phyloP scores from a whole-genome alignment of 345 rosid genomes.

The Rhodamnia rubescens region DNA sequence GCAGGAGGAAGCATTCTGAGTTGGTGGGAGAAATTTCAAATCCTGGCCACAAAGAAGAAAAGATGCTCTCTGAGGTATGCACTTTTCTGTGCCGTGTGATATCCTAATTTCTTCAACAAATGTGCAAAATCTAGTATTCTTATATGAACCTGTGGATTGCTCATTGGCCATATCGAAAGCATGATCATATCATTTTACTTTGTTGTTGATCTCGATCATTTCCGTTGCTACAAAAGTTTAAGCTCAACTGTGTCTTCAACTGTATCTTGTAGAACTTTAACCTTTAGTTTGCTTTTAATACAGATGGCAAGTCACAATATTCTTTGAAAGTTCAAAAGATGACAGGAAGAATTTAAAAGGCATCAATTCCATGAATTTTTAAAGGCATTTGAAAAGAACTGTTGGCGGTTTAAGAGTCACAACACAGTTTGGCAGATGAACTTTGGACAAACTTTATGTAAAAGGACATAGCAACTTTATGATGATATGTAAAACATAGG shows the following conservation, averaged over 20 bases:
- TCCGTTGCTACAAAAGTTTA: not conserved
- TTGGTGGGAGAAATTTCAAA: constrained; percentile 71
- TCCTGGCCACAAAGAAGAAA: constrained; percentile 79
- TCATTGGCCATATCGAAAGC: not conserved
- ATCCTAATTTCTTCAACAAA: not conserved
- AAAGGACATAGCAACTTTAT: not conserved
- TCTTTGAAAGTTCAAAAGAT: not conserved
- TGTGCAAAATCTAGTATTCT: not conserved
- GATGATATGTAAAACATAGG: not conserved
- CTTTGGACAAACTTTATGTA: not conserved
- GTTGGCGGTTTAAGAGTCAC: not conserved
- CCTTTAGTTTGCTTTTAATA: too few species aligned
- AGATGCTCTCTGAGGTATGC: constrained; percentile 66
- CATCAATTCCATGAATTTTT: not conserved
- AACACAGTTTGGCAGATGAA: not conserved
- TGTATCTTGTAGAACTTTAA: too few species aligned
- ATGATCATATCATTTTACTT: not conserved
- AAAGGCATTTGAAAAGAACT: not conserved
- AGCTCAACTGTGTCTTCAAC: not conserved
- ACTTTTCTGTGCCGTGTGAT: not conserved
- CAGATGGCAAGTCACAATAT: not conserved
- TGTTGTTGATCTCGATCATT: not conserved
- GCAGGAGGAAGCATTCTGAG: constrained; percentile 87
- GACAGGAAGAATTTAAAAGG: not conserved
- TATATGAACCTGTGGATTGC: not conserved